phyloP scores from a whole-genome alignment of 2,329 filamentous ascomycete genomes.

The Trichoderma oligosporum region DNA sequence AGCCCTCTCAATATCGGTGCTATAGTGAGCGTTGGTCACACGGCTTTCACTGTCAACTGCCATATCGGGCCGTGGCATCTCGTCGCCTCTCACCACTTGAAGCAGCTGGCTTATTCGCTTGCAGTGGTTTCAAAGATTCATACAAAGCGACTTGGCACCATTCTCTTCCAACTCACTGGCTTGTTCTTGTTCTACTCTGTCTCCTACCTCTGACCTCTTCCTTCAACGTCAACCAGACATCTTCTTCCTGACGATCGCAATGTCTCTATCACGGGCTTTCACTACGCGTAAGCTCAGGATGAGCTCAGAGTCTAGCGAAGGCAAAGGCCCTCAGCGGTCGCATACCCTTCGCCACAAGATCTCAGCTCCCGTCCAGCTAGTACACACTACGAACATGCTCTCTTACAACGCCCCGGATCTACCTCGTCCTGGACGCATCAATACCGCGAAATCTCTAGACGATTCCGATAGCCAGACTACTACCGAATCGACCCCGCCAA shows the following conservation, averaged over 20 bases:
- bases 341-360: constrained; percentile 63
- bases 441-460: constrained; percentile 58
- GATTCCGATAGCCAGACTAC: constrained; percentile 67
- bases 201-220: neutral
- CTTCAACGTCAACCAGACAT: neutral
- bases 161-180: neutral
- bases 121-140: constrained; percentile 4
- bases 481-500: constrained; percentile 57
- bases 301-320: constrained; percentile 44
- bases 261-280: constrained; percentile 66
- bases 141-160: neutral
- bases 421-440: constrained; percentile 45
- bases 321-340: constrained; percentile 40
- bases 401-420: constrained; percentile 93
- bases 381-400: constrained; percentile 94
- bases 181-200: neutral
- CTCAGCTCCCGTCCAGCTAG: constrained; percentile 77
- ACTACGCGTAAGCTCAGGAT: constrained; percentile 63
- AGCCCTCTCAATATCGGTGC: neutral
- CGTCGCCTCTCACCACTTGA: neutral
- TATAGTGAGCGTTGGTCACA: constrained; percentile 15
- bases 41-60: constrained; percentile 17
- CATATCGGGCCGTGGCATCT: constrained; percentile 18
- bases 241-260: constrained; percentile 24
- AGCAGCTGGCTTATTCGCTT: constrained; percentile 2